Base-by-base conservation (phyloP, 208 protist genomes). In the Sergeia podlipaevii region DNA sequence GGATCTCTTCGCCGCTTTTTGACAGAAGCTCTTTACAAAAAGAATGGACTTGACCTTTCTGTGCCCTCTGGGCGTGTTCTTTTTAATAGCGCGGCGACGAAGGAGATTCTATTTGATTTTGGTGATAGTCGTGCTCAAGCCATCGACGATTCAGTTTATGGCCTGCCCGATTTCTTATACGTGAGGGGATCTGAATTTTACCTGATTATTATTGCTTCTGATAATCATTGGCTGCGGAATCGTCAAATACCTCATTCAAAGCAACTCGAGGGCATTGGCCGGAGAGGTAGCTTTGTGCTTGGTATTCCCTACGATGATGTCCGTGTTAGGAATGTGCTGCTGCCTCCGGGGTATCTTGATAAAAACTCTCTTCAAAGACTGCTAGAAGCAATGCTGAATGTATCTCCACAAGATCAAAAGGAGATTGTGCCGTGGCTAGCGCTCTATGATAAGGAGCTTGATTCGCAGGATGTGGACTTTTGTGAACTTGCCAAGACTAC, bases 241-340 rank as follows among this genome's bases (percentile, higher is more conserved):
- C 82, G 87, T 21, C 87, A 94, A 48, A 41, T 94, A 27, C 80
- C 83, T 1, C 87, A 94, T 26, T 51, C 54, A 36, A 86, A 86
- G 64, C 87, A 94, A 51, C 55, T 94, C 50, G 87, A 94, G 36
- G 87, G 87, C 18, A 91, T 94, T 48, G 81, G 72, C 13, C 72
- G 87, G 20, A 71, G 87, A 29, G 70, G 62, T 18, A 84, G 80
- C 46, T 84, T 94, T 72, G 78, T 91, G 45, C 56, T 91, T 36
- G 78, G 83, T 10, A 78, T 91, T 49, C 80, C 83, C 17, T 80
- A 80, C 33, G 74, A 85, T 2, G 60, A 79, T 5, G 75, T 84
- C 7, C 70, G 87, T 39, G 73, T 94, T 41, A 55, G 76, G 28
- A 89, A 90, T 43, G 47, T 94, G 32, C 65, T 94, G 11, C 73